Evolutionary conservation across 1,139 yeast genomes (phyloP), one percentile per base, ranked within the genome.

Genomic region (Suhomyces anneliseae): DNA sequence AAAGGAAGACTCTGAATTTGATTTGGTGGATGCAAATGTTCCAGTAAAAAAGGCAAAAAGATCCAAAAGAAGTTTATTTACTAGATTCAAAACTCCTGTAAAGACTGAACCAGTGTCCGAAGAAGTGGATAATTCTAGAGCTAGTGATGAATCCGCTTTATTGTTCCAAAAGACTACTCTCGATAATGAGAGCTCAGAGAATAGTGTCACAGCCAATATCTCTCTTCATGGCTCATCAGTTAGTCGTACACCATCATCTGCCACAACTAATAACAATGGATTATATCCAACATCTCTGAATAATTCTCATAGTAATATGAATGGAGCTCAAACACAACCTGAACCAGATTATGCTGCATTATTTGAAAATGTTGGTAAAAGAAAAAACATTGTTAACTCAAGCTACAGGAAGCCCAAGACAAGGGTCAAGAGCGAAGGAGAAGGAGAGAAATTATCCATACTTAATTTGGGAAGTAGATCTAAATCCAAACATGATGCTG

Each of bases 321-420:
- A 29, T 29, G n/a, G 32, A 14, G 38, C 26, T 27, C 50, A 40
- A 27, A 40, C 46, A 35, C 49, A 43, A 19, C 42, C 49, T 31
- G 75, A 69, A 45, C 79, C 79, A 1, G 76, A 75, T 55, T 75
- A 75, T 54, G 78, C 74, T 2, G 78, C 79, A 4, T 64, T 75
- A 31, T 75, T 75, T 54, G 72, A 73, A 49, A 72, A 72, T 45
- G 76, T 75, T 7, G 78, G 78, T 2, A 75, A 74, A 51, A 58
- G 79, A 36, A 70, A 71, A 50, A 67, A 64, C 35, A 64, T 67
- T 24, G 68, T 64, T 11, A 54, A 55, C 38, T 57, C 64, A 24
- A 50, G 55, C 37, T 62, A 63, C 49, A 56, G 61, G 45, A 70
- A 62, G 40, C 44, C 56, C 11, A 66, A 63, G 44, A 44, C 57